Base-by-base conservation (phyloP, 148 eudicot species). In the Oxyria digyna region DNA sequence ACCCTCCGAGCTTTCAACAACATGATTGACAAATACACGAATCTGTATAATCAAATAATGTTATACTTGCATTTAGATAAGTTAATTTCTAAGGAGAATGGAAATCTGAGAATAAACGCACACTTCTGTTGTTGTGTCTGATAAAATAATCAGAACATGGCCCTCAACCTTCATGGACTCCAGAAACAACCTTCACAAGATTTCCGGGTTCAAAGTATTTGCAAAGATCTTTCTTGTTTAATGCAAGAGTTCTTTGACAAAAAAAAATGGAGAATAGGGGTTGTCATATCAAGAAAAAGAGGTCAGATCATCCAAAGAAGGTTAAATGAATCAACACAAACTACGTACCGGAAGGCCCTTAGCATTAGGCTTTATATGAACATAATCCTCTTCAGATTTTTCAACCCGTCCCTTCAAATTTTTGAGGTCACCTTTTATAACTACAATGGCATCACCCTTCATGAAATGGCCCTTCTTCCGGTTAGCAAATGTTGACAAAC, bases 401-500 rank as follows among this genome's bases (percentile, higher is more conserved):
- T n/a, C n/a, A n/a, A n/a, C n/a, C n/a, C n/a, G n/a, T n/a, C n/a
- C n/a, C n/a, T n/a, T n/a, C n/a, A n/a, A n/a, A n/a, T n/a, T n/a
- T n/a, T n/a, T n/a, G n/a, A n/a, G n/a, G n/a, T n/a, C n/a, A n/a
- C n/a, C n/a, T n/a, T n/a, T n/a, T n/a, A n/a, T n/a, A n/a, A n/a
- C n/a, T n/a, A n/a, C n/a, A n/a, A n/a, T n/a, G n/a, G n/a, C n/a
- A n/a, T n/a, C n/a, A n/a, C n/a, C n/a, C n/a, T n/a, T n/a, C n/a
- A n/a, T n/a, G n/a, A n/a, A n/a, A n/a, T n/a, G n/a, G 15, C 98
- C 97, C 78, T 90, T 94, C 86, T 90, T 94, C 72, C 98, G 82
- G 74, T 91, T 94, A 9, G 98, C 96, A 80, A 90, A 90, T 42
- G 97, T 82, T 29, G 98, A 86, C 75, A 88, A 77, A 78, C 87